Conservation (phyloP, 1,284 basidiomycete species). For the Malassezia psittaci region DNA sequence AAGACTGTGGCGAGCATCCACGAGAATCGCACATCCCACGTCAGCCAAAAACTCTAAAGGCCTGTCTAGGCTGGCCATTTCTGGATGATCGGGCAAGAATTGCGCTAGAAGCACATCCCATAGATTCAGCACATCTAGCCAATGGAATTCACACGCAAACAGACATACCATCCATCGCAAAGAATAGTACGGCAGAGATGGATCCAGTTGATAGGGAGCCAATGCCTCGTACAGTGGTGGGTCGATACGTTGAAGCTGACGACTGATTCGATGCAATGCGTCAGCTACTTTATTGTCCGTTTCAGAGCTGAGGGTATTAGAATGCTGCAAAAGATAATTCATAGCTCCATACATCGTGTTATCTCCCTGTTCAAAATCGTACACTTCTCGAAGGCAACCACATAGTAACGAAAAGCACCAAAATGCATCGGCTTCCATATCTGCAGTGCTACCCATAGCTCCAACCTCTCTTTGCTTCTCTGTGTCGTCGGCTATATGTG, state of each 20-base stretch:
- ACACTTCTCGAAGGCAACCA: conserved; percentile 41
- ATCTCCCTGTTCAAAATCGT: conserved; percentile 30
- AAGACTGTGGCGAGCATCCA: conserved; percentile 17
- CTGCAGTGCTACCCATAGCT: conserved; percentile 8
- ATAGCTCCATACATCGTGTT: neutral
- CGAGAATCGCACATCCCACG: conserved; percentile 38
- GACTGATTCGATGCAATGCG: conserved; percentile 29
- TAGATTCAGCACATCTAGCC: conserved; percentile 31
- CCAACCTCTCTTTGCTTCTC: neutral
- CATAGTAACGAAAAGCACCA: conserved; percentile 44
- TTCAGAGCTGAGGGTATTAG: too few species aligned
- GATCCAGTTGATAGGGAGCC: conserved; percentile 26
- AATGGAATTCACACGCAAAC: conserved; percentile 35
- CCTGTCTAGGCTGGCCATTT: conserved; percentile 8
- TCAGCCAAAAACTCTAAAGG: conserved; percentile 44
- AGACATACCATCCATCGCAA: conserved; percentile 43
- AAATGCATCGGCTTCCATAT: conserved; percentile 42
- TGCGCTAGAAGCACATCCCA: conserved; percentile 44
- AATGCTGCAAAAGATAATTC: conserved; percentile 8
- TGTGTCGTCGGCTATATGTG: neutral
- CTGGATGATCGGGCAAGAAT: too few species aligned
- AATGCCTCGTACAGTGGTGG: conserved; percentile 28
- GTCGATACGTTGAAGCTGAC: conserved; percentile 31
- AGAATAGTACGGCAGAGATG: conserved; percentile 41
- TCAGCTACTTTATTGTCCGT: conserved; percentile 28